Evolutionary conservation across 1,284 basidiomycete genomes (phyloP), one percentile per base, ranked within the genome.

Genomic region (Testicularia cyperi): DNA sequence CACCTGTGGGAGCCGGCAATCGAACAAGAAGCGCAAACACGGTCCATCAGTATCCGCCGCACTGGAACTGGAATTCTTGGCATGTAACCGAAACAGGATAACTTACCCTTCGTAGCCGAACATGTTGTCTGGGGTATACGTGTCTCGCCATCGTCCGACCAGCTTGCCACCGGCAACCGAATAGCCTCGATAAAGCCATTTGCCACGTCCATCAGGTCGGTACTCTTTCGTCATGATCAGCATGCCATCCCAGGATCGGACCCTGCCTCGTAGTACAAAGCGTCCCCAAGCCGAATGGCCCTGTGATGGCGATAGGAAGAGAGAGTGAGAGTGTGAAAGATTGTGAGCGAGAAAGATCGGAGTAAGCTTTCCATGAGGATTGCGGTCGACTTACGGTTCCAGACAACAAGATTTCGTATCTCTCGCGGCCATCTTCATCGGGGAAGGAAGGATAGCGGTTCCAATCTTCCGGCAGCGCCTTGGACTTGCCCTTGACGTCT

Each of bases 201-300:
- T 78, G 24, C 81, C 81, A 15, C 80, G 58, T 7, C 78, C 78
- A 42, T 80, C 78, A 10, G 79, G 79, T 57, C 79, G 51, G 54
- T 82, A 82, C 57, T 81, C 80, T 55, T 81, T 81, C 51, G 80
- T 78, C 33, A 82, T 68, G 37, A 75, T 78, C 25, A 79, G 70
- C 77, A 82, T 78, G 4, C 81, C 81, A 56, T 82, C 81, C 81
- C 81, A 82, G 10, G 72, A 62, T 18, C 81, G 65, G 1, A 82
- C 79, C 24, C 79, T 68, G 4, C 81, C 81, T 19, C 77, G 75
- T 9, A 82, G 69, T 16, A 79, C 72, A 58, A 82, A 82, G 21
- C 77, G 69, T 6, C 81, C 81, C 81, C 81, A 82, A 2, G 80
- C 80, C 9, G 77, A 78, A 65, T 82, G 81, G 0, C 81, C 81